A percentile compares a stretch with the other conserved stretches of the same genome.
These are phyloP conservation scores for Cryptococcus sp. DNA, from an alignment of 1,284 basidiomycete genomes.

Conservation along the genomic window DNA sequence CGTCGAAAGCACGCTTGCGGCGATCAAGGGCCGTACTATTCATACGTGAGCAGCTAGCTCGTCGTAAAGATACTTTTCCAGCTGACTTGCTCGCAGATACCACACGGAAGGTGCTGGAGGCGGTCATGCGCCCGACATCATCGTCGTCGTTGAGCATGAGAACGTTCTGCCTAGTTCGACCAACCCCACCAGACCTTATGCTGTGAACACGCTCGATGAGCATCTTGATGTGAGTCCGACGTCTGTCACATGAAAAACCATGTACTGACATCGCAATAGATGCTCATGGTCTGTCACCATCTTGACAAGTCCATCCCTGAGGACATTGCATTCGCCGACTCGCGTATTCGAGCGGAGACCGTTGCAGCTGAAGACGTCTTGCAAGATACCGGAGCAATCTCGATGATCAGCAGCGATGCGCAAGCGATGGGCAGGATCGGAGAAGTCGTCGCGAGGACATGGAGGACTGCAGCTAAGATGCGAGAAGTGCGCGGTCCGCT, in stretches of 20 bases:
- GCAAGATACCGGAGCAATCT: constrained; percentile 91
- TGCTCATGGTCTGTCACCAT: constrained; percentile 93
- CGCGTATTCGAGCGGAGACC: constrained; percentile 93
- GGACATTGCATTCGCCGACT: constrained; percentile 95
- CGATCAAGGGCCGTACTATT: constrained; percentile 88
- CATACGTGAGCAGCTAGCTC: constrained; percentile 63
- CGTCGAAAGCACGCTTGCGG: constrained; percentile 74
- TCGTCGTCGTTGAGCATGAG: constrained; percentile 83
- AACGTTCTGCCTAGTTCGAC: constrained; percentile 98
- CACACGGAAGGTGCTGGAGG: constrained; percentile 94
- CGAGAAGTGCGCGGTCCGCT: constrained; percentile 74
- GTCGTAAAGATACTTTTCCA: neutral
- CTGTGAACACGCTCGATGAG: constrained; percentile 91
- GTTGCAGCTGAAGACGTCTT: constrained; percentile 97
- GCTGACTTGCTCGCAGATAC: constrained; percentile 56
- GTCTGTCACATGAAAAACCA: neutral
- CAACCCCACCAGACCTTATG: constrained; percentile 92
- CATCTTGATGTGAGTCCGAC: constrained; percentile 78
- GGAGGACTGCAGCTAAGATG: constrained; percentile 98
- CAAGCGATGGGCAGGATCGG: constrained; percentile 98
- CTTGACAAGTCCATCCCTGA: constrained; percentile 85
- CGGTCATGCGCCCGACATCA: constrained; percentile 97
- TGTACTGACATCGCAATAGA: constrained; percentile 58
- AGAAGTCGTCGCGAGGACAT: constrained; percentile 89
- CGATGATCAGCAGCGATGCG: constrained; percentile 93